Conservation (phyloP, 1,139 yeast genomes). For the Protomyces gravidus region DNA sequence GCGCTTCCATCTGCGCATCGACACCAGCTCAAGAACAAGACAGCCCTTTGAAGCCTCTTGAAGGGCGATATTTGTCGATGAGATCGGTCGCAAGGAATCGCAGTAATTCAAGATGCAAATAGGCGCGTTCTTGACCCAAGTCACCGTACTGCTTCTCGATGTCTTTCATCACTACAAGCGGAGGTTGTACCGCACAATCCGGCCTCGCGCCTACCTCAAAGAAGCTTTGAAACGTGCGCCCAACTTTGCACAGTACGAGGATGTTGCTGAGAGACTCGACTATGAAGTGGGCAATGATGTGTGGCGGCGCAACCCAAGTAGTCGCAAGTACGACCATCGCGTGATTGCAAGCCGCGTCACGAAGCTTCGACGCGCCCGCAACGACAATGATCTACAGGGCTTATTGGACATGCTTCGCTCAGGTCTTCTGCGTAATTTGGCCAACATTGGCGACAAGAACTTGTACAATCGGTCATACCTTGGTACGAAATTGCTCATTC, state of each 20-base stretch:
- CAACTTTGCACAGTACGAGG: conserved; percentile 22
- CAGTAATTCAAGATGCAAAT: too few relatives aligned
- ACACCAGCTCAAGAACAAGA: too few relatives aligned
- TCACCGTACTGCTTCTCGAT: neutral
- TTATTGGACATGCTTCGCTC: conserved; percentile 72
- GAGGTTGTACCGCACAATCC: neutral
- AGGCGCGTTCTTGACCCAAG: neutral
- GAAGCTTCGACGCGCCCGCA: conserved; percentile 59
- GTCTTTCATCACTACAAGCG: conserved; percentile 13
- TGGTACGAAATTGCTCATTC: conserved; percentile 80
- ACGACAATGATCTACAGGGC: conserved; percentile 52
- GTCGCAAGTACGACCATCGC: conserved; percentile 77
- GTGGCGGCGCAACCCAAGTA: conserved; percentile 75
- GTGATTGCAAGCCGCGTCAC: conserved; percentile 71
- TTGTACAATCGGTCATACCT: conserved; percentile 49
- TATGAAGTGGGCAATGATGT: conserved; percentile 23
- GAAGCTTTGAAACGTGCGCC: conserved; percentile 1
- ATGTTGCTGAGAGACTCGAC: conserved; percentile 17
- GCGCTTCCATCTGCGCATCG: too few relatives aligned
- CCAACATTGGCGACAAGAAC: conserved; percentile 77
- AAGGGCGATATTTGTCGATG: too few relatives aligned
- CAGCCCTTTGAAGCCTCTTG: too few relatives aligned
- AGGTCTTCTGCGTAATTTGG: conserved; percentile 80
- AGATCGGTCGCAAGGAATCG: too few relatives aligned
- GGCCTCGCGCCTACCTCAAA: conserved; percentile 6